phyloP scores from a whole-genome alignment of 2,329 filamentous ascomycete species.

The Verticillium alfalfae region DNA sequence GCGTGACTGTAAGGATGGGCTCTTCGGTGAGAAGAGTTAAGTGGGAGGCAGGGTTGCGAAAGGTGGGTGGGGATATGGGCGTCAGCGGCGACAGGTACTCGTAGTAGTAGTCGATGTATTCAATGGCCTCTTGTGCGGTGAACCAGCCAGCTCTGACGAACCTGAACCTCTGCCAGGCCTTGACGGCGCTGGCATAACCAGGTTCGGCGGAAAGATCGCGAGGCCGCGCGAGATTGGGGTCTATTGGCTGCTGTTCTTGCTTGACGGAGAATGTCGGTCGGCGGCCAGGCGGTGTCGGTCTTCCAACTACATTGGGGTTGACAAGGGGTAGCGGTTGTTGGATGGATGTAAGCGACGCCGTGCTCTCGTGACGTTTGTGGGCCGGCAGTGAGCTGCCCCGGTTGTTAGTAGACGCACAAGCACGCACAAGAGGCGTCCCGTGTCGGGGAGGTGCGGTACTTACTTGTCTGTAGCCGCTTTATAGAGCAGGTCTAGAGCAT shows the following conservation, averaged over 20 bases:
- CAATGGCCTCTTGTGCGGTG: constrained; percentile 85
- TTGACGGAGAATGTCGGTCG: constrained; percentile 7
- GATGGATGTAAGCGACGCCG: constrained; percentile 14
- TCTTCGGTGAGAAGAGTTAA: constrained; percentile 79
- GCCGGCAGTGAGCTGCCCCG: background rate
- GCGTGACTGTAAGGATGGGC: constrained; percentile 84
- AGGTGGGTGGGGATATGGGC: constrained; percentile 88
- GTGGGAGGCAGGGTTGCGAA: constrained; percentile 76
- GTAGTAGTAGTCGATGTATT: constrained; percentile 95
- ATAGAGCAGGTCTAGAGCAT: constrained; percentile 86
- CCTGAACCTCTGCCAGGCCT: constrained; percentile 85
- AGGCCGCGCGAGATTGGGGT: constrained; percentile 36
- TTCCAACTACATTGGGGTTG: constrained; percentile 10
- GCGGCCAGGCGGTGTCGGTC: background rate
- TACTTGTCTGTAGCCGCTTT: constrained; percentile 70
- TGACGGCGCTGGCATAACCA: constrained; percentile 65
- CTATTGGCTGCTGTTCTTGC: constrained; percentile 34
- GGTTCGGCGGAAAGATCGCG: constrained; percentile 40
- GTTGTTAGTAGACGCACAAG: background rate
- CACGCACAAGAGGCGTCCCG: background rate
- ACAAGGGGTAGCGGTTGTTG: constrained; percentile 7
- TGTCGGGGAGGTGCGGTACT: constrained; percentile 13
- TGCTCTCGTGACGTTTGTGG: constrained; percentile 24
- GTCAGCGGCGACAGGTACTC: constrained; percentile 85
- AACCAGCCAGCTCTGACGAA: constrained; percentile 98